Percentiles rank a stretch among this genome's conserved stretches.
phyloP scores from a whole-genome alignment of 2,329 filamentous ascomycete species.

The Pseudogymnoascus sp. region DNA sequence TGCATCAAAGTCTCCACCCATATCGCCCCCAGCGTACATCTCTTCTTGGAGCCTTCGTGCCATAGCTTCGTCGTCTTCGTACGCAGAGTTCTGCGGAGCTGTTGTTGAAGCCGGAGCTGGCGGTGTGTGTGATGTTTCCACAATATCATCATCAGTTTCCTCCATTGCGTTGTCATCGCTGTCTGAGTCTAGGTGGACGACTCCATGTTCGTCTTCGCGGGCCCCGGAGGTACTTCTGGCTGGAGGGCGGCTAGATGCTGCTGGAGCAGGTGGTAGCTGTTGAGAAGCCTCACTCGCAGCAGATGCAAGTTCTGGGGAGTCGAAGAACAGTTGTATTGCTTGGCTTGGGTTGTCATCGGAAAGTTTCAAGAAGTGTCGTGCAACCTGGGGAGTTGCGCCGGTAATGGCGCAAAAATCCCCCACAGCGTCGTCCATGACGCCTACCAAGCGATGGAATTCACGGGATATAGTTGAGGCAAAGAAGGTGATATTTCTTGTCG shows the following conservation, averaged over 20 bases:
- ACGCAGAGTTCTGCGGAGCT: conserved; percentile 27
- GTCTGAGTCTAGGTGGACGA: conserved; percentile 72
- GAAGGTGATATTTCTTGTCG: neutral
- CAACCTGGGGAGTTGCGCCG: conserved; percentile 63
- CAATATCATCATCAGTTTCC: conserved; percentile 32
- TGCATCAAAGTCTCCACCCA: conserved; percentile 32
- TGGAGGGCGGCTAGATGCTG: conserved; percentile 22
- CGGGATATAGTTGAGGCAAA: neutral
- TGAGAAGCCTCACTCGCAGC: conserved; percentile 17
- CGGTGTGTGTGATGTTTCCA: conserved; percentile 21
- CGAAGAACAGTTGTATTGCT: conserved; percentile 84
- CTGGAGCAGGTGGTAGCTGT: conserved; percentile 24
- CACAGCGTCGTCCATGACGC: conserved; percentile 60
- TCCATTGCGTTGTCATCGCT: conserved; percentile 51
- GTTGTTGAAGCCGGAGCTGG: conserved; percentile 25
- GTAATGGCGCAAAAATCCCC: conserved; percentile 78
- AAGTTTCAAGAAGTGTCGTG: conserved; percentile 74
- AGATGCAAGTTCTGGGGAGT: conserved; percentile 64
- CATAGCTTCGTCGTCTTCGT: conserved; percentile 90
- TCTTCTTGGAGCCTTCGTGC: conserved; percentile 87
- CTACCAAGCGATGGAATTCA: neutral
- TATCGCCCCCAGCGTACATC: conserved; percentile 58
- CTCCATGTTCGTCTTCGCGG: conserved; percentile 48
- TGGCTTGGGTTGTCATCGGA: conserved; percentile 78
- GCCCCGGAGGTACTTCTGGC: conserved; percentile 23